These are phyloP conservation scores for Thymus mandschuricus DNA, from an alignment of 257 asterid species.

Conservation along the genomic window DNA sequence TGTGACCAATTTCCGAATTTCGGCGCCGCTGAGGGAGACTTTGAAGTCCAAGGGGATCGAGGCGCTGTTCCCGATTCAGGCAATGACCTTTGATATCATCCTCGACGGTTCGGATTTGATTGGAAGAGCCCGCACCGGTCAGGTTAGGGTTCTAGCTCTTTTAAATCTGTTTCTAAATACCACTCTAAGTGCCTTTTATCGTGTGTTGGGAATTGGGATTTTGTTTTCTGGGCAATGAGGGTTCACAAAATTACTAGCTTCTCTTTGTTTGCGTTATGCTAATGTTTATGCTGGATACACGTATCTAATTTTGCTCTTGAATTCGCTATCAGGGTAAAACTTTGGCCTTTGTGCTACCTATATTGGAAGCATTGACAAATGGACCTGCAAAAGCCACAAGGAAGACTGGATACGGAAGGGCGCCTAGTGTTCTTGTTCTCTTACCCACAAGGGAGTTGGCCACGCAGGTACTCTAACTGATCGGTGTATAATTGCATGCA, in stretches of 20 bases:
- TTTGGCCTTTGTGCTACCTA: constrained; percentile 90
- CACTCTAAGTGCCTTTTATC: neutral
- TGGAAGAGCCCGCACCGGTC: constrained; percentile 95
- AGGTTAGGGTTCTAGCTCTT: constrained; percentile 45
- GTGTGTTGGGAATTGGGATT: neutral
- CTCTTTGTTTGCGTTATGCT: neutral
- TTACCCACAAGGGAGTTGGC: constrained; percentile 98
- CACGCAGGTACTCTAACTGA: constrained; percentile 56
- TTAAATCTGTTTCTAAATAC: neutral
- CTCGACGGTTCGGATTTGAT: constrained; percentile 88
- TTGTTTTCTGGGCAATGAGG: too few species aligned
- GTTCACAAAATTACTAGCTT: too few species aligned
- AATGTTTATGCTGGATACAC: neutral
- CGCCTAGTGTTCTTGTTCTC: constrained; percentile 90
- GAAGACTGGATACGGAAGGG: constrained; percentile 77
- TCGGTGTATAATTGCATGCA: neutral
- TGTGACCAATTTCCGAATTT: constrained; percentile 66
- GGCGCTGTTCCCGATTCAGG: constrained; percentile 82
- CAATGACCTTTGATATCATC: constrained; percentile 70
- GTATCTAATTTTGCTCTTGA: neutral
- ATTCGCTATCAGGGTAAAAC: constrained; percentile 75
- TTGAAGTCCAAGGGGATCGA: constrained; percentile 68
- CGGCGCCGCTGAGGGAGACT: constrained; percentile 59
- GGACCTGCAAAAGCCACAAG: constrained; percentile 62
- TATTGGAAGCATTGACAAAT: constrained; percentile 80